Base-by-base conservation (phyloP, 164 flowering plant species). In the Platanus orientalis region DNA sequence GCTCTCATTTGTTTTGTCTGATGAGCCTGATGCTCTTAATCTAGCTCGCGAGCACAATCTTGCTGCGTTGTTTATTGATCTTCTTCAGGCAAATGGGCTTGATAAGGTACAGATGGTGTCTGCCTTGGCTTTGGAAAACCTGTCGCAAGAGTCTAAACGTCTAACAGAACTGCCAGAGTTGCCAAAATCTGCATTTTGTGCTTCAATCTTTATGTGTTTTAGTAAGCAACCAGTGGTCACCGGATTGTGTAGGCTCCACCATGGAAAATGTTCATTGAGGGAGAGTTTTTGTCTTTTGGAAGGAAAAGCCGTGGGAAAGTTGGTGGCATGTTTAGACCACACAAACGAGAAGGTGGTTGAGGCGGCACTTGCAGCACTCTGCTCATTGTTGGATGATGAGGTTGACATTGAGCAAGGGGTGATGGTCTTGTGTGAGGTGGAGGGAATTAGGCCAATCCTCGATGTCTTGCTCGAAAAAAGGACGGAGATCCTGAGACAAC, bases 41-140 rank as follows among this genome's bases (percentile, higher is more conserved):
- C 73, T 94, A 23, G 88, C 88, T 25, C 92, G 84, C 25, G 80
- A 85, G 57, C 71, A 83, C 65, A 75, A 83, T 70, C 75, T 94
- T 54, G 86, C 93, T 30, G 76, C 84, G 0, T 45, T 88, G 36
- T 94, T 94, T 72, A 73, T 77, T 25, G 96, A 89, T 2, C 73
- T 88, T 62, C 86, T 94, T 64, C 96, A 86, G 67, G 51, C 82
- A 45, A 89, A 86, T 62, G 96, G 94, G 30, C 88, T 84, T 12
- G 96, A 92, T 72, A 85, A 88, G 65, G 92, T 94, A n/a, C 99
- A 89, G 75, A 80, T 84, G 85, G 82, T 76, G 61, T 86, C 99
- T 26, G 96, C 99, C n/a, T 58, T 71, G 69, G 97, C 97, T 19
- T 69, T 94, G 70, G 92, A 86, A 75, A 94, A 91, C 70, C 70